phyloP scores from a whole-genome alignment of 2,329 filamentous ascomycete genomes.

The Paracamarosporium sp. region DNA sequence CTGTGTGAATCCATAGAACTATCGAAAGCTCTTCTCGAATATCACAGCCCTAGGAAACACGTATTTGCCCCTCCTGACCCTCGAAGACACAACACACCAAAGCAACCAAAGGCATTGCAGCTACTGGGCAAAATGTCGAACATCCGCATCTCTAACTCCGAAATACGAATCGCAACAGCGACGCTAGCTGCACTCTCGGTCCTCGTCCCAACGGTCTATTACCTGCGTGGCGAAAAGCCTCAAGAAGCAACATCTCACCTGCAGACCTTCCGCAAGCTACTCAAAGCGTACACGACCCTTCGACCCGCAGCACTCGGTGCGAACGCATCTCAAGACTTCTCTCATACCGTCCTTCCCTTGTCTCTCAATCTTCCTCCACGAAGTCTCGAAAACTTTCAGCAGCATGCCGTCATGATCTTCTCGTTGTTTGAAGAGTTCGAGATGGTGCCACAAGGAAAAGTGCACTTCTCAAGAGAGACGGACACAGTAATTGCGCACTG shows the following conservation, averaged over 20 bases:
- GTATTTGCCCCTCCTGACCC: neutral
- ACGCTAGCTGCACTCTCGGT: slow-evolving; percentile 23
- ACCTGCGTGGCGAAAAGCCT: slow-evolving; percentile 14
- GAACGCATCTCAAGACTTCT: slow-evolving; percentile 47
- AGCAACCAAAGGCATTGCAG: neutral
- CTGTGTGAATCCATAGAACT: neutral
- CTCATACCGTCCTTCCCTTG: slow-evolving; percentile 49
- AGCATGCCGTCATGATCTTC: slow-evolving; percentile 51
- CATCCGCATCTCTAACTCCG: slow-evolving; percentile 19
- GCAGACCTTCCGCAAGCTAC: slow-evolving; percentile 37
- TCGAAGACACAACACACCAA: neutral
- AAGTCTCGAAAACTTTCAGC: slow-evolving; percentile 45
- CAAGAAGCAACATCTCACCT: slow-evolving; percentile 28
- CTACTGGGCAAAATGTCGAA: slow-evolving; percentile 20
- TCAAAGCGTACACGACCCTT: slow-evolving; percentile 51
- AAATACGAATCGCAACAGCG: slow-evolving; percentile 26
- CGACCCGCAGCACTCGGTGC: slow-evolving; percentile 47
- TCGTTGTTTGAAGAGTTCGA: slow-evolving; percentile 50
- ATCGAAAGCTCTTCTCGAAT: neutral
- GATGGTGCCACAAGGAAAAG: slow-evolving; percentile 49
- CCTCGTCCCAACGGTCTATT: slow-evolving; percentile 22
- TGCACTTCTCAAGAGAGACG: slow-evolving; percentile 27
- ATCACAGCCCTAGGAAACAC: neutral
- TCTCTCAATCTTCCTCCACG: slow-evolving; percentile 49
- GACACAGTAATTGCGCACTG: slow-evolving; percentile 47